phyloP scores from a whole-genome alignment of 2,329 filamentous ascomycete species.

The Ascochyta koolunga region DNA sequence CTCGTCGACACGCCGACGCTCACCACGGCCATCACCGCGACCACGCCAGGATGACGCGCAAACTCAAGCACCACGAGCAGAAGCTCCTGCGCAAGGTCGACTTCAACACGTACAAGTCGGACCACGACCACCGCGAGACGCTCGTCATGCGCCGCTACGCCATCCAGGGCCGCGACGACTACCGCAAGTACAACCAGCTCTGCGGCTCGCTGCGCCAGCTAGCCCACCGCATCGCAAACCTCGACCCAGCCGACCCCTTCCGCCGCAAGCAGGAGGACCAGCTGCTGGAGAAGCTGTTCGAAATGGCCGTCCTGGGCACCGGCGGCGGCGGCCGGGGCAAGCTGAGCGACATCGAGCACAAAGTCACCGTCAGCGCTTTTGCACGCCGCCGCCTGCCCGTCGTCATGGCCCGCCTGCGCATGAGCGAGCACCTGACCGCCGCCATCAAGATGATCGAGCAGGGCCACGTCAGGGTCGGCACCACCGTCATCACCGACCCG shows the following conservation, averaged over 20 bases:
- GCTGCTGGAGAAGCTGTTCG: constrained; percentile 87
- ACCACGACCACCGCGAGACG: constrained; percentile 84
- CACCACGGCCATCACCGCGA: constrained; percentile 1
- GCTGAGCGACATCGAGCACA: constrained; percentile 75
- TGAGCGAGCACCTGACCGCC: constrained; percentile 89
- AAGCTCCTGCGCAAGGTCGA: constrained; percentile 92
- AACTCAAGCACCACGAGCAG: constrained; percentile 92
- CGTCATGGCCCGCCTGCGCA: constrained; percentile 86
- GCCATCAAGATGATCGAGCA: constrained; percentile 87
- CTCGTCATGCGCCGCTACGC: constrained; percentile 82
- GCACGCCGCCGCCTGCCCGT: constrained; percentile 83
- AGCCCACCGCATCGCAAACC: constrained; percentile 82
- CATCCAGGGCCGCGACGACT: constrained; percentile 83
- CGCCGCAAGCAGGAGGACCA: constrained; percentile 85
- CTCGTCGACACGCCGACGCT: neutral
- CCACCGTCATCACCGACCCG: constrained; percentile 86
- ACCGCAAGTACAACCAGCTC: constrained; percentile 60
- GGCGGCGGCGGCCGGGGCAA: constrained; percentile 68
- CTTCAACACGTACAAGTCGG: constrained; percentile 91
- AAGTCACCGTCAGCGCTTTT: constrained; percentile 87
- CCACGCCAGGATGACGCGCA: constrained; percentile 74
- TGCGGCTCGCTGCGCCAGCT: constrained; percentile 79
- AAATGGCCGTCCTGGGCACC: constrained; percentile 83
- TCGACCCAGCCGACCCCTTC: constrained; percentile 78
- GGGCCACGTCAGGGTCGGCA: constrained; percentile 89